Conservation (phyloP, 805 yeast species). For the Hagleromyces aurorensis region DNA sequence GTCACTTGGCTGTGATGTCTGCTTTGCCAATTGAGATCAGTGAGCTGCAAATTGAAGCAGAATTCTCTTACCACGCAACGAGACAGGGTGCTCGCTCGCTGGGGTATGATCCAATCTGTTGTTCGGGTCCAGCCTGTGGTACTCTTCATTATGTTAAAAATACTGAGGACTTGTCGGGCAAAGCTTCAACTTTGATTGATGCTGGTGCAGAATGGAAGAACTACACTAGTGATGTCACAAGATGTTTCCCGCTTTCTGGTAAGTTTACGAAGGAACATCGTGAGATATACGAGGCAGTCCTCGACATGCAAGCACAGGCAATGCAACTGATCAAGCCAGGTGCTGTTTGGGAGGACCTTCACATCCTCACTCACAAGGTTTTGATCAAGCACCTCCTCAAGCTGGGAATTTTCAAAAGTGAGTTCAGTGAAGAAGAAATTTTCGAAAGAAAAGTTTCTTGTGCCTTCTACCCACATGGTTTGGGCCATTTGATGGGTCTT, state of each 20-base stretch:
- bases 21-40: constrained; percentile 80
- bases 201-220: constrained; percentile 97
- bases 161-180: constrained; percentile 52
- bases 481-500: constrained; percentile 90
- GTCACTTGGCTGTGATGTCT: constrained; percentile 88
- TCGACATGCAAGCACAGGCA: constrained; percentile 71
- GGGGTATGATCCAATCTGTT: constrained; percentile 93
- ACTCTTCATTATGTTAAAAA: constrained; percentile 86
- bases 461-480: constrained; percentile 88
- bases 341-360: constrained; percentile 77
- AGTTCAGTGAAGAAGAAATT: constrained; percentile 53
- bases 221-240: constrained; percentile 89
- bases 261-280: constrained; percentile 84
- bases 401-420: constrained; percentile 68
- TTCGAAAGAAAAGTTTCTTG: constrained; percentile 62
- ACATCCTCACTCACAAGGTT: constrained; percentile 68
- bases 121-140: constrained; percentile 86
- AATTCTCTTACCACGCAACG: constrained; percentile 84
- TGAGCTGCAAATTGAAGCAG: constrained; percentile 93
- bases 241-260: constrained; percentile 90
- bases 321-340: constrained; percentile 76
- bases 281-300: constrained; percentile 70
- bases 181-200: constrained; percentile 71
- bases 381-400: constrained; percentile 61
- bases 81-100: constrained; percentile 88